A percentile compares a stretch with the other conserved stretches of the same genome.
These are phyloP conservation scores for Dendrocalamus sinicus DNA, from an alignment of 176 grass and related monocot genomes.

Conservation along the genomic window DNA sequence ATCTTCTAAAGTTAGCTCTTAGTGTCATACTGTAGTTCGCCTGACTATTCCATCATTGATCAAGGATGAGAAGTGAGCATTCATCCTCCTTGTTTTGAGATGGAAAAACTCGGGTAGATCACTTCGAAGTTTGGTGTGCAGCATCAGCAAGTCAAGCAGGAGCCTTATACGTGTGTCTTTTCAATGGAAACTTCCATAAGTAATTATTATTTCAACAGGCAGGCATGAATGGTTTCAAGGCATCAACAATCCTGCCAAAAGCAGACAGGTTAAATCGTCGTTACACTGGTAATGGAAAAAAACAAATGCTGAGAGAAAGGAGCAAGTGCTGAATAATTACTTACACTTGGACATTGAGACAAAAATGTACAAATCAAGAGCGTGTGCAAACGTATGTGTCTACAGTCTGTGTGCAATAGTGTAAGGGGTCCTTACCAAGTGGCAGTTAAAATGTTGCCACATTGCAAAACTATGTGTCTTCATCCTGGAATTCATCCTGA, in stretches of 20 bases:
- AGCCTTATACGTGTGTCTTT: not conserved
- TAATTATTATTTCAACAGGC: slow-evolving; percentile 41
- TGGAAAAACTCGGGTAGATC: slow-evolving; percentile 24
- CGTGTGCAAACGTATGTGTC: not conserved
- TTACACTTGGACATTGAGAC: slow-evolving; percentile 4
- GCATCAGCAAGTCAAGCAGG: slow-evolving; percentile 12
- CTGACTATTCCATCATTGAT: slow-evolving; percentile 1
- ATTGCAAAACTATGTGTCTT: slow-evolving; percentile 52
- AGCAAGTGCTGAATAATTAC: not conserved
- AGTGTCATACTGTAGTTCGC: slow-evolving; percentile 20
- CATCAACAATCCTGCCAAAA: slow-evolving; percentile 46
- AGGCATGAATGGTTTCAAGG: slow-evolving; percentile 24
- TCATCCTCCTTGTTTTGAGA: not conserved
- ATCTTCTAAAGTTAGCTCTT: slow-evolving; percentile 36
- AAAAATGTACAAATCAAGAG: not conserved
- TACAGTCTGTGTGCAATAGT: not conserved
- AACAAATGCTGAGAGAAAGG: slow-evolving; percentile 8
- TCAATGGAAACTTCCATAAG: slow-evolving; percentile 26
- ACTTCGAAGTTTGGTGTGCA: not conserved
- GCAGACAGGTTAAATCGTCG: slow-evolving; percentile 27
- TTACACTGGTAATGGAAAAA: not conserved
- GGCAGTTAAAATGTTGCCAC: slow-evolving; percentile 46
- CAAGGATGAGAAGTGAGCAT: slow-evolving; percentile 7
- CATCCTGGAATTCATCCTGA: slow-evolving; percentile 61
- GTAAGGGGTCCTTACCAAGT: slow-evolving; percentile 44